Percentiles rank a stretch among this genome's conserved stretches.
Conservation (phyloP, 257 asterid genomes). For the Knoxia roxburghii region DNA sequence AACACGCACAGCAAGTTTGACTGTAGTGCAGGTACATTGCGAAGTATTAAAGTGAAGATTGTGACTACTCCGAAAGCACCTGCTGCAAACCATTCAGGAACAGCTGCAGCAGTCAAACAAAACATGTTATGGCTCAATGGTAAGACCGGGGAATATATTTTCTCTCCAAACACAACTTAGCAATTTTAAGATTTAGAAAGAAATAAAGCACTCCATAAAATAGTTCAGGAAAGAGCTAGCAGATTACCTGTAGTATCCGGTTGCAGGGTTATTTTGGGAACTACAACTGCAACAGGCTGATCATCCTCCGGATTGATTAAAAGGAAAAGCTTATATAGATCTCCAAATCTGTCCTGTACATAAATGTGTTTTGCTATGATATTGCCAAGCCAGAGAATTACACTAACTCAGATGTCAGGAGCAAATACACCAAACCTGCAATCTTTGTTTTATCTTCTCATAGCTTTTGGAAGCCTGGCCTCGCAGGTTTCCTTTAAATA, state of each 20-base stretch:
- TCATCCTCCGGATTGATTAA: slow-evolving; percentile 90
- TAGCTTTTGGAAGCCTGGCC: slow-evolving; percentile 79
- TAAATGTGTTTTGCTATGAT: slow-evolving; percentile 24
- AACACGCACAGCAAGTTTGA: slow-evolving; percentile 64
- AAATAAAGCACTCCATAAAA: slow-evolving; percentile 4
- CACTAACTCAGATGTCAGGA: slow-evolving; percentile 18
- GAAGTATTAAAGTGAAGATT: slow-evolving; percentile 76
- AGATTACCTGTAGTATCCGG: slow-evolving; percentile 69
- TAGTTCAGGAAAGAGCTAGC: neutral
- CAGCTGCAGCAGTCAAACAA: slow-evolving; percentile 56
- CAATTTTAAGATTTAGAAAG: neutral
- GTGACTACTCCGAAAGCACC: slow-evolving; percentile 94
- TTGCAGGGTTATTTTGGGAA: slow-evolving; percentile 78
- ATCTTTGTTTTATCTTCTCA: slow-evolving; percentile 68
- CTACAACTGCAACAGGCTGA: slow-evolving; percentile 96
- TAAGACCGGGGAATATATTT: neutral
- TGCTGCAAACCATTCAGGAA: slow-evolving; percentile 98
- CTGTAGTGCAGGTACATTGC: slow-evolving; percentile 85
- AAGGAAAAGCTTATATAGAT: slow-evolving; percentile 71
- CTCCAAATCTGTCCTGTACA: slow-evolving; percentile 87
- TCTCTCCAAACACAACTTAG: neutral
- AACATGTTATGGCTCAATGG: neutral
- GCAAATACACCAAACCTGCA: slow-evolving; percentile 57
- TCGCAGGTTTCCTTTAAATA: slow-evolving; percentile 89
- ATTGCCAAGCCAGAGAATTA: slow-evolving; percentile 13